phyloP scores from a whole-genome alignment of 768 basidiomycete species.

The Boletus reticulatus region DNA sequence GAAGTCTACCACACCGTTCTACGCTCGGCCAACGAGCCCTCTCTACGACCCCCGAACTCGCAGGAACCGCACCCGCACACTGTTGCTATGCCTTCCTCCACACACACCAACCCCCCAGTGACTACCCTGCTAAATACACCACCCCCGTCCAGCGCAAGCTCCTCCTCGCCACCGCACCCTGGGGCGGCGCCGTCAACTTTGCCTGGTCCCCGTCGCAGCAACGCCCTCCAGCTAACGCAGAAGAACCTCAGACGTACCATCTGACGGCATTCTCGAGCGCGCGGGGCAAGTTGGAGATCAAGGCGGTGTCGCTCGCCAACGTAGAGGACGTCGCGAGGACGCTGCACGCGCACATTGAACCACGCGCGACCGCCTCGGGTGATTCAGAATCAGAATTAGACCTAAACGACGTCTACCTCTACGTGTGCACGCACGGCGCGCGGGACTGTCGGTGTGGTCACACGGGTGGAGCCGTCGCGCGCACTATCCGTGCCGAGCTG shows the following conservation, averaged over 20 bases:
- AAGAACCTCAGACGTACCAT: slow-evolving; percentile 25
- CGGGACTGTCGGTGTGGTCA: slow-evolving; percentile 81
- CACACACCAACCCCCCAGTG: slow-evolving; percentile 43
- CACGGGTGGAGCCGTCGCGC: slow-evolving; percentile 54
- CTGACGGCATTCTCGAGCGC: slow-evolving; percentile 53
- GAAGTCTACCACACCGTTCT: background rate
- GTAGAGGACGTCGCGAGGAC: slow-evolving; percentile 43
- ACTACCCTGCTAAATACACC: slow-evolving; percentile 46
- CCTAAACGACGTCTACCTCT: slow-evolving; percentile 42
- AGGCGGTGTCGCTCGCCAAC: slow-evolving; percentile 46
- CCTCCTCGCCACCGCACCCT: slow-evolving; percentile 40
- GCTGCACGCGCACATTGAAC: slow-evolving; percentile 34
- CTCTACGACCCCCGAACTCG: slow-evolving; percentile 20
- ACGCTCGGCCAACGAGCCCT: background rate
- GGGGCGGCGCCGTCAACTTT: slow-evolving; percentile 61
- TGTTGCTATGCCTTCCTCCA: slow-evolving; percentile 56
- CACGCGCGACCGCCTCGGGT: slow-evolving; percentile 22
- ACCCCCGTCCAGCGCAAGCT: slow-evolving; percentile 53
- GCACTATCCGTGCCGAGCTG: slow-evolving; percentile 54
- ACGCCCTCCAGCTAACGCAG: background rate
- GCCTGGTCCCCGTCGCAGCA: slow-evolving; percentile 43
- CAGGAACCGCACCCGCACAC: slow-evolving; percentile 55
- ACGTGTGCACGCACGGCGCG: slow-evolving; percentile 76
- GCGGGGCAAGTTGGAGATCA: slow-evolving; percentile 50
- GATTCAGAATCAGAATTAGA: background rate